Conservation (phyloP, 2,329 filamentous ascomycete genomes). For the Exserohilum turcica region DNA sequence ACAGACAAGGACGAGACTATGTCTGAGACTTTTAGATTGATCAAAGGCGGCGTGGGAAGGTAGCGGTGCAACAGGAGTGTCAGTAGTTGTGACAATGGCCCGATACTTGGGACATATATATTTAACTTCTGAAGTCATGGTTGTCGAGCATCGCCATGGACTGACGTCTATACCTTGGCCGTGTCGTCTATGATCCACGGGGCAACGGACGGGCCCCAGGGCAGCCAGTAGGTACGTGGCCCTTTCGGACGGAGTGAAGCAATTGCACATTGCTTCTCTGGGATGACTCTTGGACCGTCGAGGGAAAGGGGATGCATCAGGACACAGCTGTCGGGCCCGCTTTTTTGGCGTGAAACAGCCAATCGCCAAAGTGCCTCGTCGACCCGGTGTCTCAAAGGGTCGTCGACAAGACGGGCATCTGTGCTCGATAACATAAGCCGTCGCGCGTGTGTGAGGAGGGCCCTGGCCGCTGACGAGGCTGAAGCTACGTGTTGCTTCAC, state of each 20-base stretch:
- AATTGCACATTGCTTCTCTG: conserved; percentile 31
- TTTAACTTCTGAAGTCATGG: conserved; percentile 16
- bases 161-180: conserved; percentile 19
- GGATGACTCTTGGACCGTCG: conserved; percentile 33
- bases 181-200: conserved; percentile 32
- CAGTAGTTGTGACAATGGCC: conserved; percentile 27
- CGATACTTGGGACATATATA: conserved; percentile 29
- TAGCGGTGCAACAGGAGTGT: conserved; percentile 26
- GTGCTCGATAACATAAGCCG: conserved; percentile 33
- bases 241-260: conserved; percentile 43
- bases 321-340: conserved; percentile 28
- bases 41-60: conserved; percentile 16
- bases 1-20: conserved; percentile 22
- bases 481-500: conserved; percentile 31
- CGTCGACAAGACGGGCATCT: conserved; percentile 25
- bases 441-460: conserved; percentile 21
- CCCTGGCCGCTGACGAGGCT: conserved; percentile 11
- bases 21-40: conserved; percentile 29
- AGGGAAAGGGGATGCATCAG: conserved; percentile 37
- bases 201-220: conserved; percentile 39
- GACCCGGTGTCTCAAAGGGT: conserved; percentile 38
- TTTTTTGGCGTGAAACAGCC: conserved; percentile 27
- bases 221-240: conserved; percentile 40
- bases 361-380: conserved; percentile 39
- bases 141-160: conserved; percentile 18